A percentile compares a stretch with the other conserved stretches of the same genome.
Conservation (phyloP, 1,139 yeast genomes). For the Scheffersomyces cryptocercus region DNA sequence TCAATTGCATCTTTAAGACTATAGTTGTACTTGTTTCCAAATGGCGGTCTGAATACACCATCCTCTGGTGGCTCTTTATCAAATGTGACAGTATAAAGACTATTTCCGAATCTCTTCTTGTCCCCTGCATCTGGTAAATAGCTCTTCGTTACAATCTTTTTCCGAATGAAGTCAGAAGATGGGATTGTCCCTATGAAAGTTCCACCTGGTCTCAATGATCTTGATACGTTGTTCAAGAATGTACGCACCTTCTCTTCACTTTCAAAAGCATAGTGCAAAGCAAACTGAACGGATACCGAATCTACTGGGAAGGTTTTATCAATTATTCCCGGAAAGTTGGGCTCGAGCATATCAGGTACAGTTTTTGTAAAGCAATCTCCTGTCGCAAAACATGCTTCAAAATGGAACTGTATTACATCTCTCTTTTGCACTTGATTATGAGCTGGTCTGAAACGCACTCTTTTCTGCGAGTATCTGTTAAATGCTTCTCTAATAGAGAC, state of each 20-base stretch:
- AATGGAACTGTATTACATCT: constrained; percentile 50
- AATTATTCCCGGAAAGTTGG: constrained; percentile 49
- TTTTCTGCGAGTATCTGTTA: constrained; percentile 59
- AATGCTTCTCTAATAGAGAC: constrained; percentile 84
- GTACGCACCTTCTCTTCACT: constrained; percentile 76
- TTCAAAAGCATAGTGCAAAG: constrained; percentile 93
- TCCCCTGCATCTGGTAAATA: constrained; percentile 42
- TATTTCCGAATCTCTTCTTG: constrained; percentile 78
- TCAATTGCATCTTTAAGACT: constrained; percentile 91
- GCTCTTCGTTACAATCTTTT: constrained; percentile 52
- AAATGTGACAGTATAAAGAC: constrained; percentile 77
- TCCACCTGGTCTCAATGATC: constrained; percentile 79
- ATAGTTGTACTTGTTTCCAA: constrained; percentile 81
- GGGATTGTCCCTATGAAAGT: constrained; percentile 92
- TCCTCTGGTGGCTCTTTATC: constrained; percentile 72
- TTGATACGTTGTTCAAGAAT: constrained; percentile 72
- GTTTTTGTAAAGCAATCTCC: constrained; percentile 85
- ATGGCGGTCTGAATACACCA: constrained; percentile 73
- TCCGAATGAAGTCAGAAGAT: constrained; percentile 78
- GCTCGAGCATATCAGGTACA: constrained; percentile 71
- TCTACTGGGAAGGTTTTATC: constrained; percentile 82
- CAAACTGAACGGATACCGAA: constrained; percentile 85
- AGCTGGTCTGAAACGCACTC: constrained; percentile 38
- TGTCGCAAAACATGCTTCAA: constrained; percentile 80
- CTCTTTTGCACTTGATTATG: constrained; percentile 33